Conservation (phyloP, 805 yeast species). For the Candida nemodendra region DNA sequence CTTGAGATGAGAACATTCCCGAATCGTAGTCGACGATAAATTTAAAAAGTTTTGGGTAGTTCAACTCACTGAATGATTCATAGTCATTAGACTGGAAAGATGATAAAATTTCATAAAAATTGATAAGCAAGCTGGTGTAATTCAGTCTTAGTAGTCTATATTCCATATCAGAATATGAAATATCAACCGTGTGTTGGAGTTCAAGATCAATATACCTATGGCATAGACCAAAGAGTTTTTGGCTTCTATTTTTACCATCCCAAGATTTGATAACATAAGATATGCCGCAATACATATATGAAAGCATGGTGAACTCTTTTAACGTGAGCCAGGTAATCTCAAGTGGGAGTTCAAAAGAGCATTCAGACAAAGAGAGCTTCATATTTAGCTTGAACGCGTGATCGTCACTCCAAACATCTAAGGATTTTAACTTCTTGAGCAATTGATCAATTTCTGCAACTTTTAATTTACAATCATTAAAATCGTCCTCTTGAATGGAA, state of each 20-base stretch:
- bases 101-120: conserved; percentile 38
- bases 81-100: conserved; percentile 29
- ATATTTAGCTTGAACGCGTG: conserved; percentile 10
- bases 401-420: conserved; percentile 11
- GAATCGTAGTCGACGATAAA: conserved; percentile 39
- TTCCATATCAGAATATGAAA: conserved; percentile 26
- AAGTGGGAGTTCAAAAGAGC: conserved; percentile 19
- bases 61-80: conserved; percentile 4
- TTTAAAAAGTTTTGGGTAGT: conserved; percentile 14
- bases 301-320: conserved; percentile 40
- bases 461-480: conserved; percentile 22
- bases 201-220: conserved; percentile 33
- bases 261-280: conserved; percentile 36
- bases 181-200: conserved; percentile 8
- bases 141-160: conserved; percentile 29
- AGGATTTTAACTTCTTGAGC: conserved; percentile 28
- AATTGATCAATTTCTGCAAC: conserved; percentile 31
- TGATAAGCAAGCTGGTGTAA: conserved; percentile 30
- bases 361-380: neutral
- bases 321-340: conserved; percentile 41
- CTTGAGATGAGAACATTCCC: conserved; percentile 39
- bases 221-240: conserved; percentile 39
- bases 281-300: conserved; percentile 44
- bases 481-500: conserved; percentile 31
- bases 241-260: conserved; percentile 35